Evolutionary conservation across 441 rosid genomes (phyloP).

Genomic region (Jatropha multifida): DNA sequence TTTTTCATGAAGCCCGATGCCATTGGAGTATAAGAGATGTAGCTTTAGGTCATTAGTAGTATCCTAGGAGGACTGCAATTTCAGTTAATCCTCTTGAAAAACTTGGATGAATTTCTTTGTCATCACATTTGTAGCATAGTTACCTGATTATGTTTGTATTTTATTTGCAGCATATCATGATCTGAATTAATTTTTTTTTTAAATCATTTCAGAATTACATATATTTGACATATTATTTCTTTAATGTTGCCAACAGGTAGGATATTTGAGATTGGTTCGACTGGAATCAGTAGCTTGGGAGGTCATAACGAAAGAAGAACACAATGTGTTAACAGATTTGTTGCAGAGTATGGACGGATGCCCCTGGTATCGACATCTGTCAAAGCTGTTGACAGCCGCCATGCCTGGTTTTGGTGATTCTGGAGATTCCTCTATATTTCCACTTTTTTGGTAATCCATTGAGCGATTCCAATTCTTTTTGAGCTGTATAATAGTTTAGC

Average conservation of each 20-base stretch:
- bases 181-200: not conserved
- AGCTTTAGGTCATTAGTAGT: not conserved
- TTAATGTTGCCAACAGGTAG: conserved; percentile 48
- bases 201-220: not conserved
- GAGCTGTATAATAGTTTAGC: conserved; percentile 33
- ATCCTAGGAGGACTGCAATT: not conserved
- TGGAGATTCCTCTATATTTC: not conserved
- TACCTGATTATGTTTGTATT: not conserved
- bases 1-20: not conserved
- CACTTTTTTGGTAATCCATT: conserved; percentile 7
- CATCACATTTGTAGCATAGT: not conserved
- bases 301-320: conserved; percentile 78
- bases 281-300: conserved; percentile 89
- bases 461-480: conserved; percentile 23
- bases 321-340: conserved; percentile 68
- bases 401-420: conserved; percentile 77
- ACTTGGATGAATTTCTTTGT: not conserved
- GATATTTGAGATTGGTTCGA: conserved; percentile 86
- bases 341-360: conserved; percentile 71
- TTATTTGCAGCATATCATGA: not conserved
- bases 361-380: conserved; percentile 67
- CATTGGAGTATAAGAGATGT: not conserved
- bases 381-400: conserved; percentile 74
- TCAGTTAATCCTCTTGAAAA: not conserved
- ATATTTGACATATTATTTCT: not conserved